Conservation (phyloP, 2,329 filamentous ascomycete genomes). For the Claviceps pazoutovae region DNA sequence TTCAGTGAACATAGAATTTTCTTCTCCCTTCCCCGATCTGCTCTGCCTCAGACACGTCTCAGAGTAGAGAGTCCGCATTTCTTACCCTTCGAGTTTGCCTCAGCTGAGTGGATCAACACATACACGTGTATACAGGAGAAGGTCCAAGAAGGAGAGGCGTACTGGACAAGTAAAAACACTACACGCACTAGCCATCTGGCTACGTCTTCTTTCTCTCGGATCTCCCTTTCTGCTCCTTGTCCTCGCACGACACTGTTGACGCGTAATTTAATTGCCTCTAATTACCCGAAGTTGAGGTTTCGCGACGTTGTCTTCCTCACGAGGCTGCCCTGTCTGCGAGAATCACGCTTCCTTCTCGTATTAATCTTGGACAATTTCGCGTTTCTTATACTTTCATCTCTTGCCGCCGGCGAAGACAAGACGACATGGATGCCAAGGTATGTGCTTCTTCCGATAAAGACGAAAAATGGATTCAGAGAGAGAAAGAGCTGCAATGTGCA, state of each 20-base stretch:
- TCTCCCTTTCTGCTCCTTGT: background rate
- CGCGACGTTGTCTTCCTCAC: conserved; percentile 1
- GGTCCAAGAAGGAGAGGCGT: background rate
- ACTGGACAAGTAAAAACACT: background rate
- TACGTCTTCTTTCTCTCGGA: background rate
- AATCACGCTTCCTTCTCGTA: background rate
- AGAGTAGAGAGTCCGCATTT: conserved; percentile 4
- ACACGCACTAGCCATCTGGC: background rate
- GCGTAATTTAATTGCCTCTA: background rate
- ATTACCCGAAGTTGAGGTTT: background rate
- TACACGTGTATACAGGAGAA: background rate
- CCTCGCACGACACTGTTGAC: conserved; percentile 3
- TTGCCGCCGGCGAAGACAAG: background rate
- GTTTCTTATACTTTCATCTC: background rate
- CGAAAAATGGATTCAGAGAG: background rate
- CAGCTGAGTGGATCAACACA: background rate
- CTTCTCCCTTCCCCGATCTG: background rate
- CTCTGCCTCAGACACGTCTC: conserved; percentile 6
- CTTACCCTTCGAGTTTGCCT: conserved; percentile 1
- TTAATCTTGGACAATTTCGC: background rate
- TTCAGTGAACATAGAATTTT: background rate
- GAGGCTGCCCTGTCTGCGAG: background rate
- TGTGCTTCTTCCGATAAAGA: background rate
- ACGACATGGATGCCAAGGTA: conserved; percentile 6
- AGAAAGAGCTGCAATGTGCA: too few relatives aligned